phyloP scores from a whole-genome alignment of 179 eudicot species.

The Beta lomatogona region DNA sequence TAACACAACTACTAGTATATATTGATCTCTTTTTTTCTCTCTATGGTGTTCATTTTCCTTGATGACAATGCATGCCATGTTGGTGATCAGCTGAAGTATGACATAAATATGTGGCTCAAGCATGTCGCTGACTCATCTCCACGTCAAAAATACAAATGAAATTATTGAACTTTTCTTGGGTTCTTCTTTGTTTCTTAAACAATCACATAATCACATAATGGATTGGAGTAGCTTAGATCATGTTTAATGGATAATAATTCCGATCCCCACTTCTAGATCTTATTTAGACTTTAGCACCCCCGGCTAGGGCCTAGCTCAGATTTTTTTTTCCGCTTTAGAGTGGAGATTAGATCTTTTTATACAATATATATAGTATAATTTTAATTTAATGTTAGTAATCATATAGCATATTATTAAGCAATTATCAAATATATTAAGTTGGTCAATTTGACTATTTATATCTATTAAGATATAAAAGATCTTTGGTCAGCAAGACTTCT shows the following conservation, averaged over 20 bases:
- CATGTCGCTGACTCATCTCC: slow-evolving; percentile 36
- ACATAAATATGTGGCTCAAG: slow-evolving; percentile 25
- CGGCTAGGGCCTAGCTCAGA: too few species aligned
- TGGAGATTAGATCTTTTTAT: too few species aligned
- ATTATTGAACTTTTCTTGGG: slow-evolving; percentile 13
- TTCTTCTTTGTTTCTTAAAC: not conserved
- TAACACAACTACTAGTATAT: not conserved
- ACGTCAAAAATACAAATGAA: slow-evolving; percentile 9
- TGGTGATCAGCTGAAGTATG: slow-evolving; percentile 7
- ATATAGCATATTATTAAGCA: not conserved
- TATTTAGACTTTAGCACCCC: not conserved
- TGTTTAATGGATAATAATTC: slow-evolving; percentile 12
- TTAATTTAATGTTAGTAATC: not conserved
- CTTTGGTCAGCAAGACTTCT: too few species aligned
- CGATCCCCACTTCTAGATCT: not conserved
- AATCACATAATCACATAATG: not conserved
- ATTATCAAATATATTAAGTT: not conserved
- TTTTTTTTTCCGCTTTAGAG: too few species aligned
- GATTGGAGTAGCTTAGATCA: slow-evolving; percentile 18
- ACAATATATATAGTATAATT: too few species aligned
- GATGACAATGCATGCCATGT: slow-evolving; percentile 31
- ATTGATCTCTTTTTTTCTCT: not conserved
- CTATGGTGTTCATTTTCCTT: not conserved
- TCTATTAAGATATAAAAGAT: too few species aligned
- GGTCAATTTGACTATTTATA: not conserved